Percentiles rank a stretch among this genome's conserved stretches.
These are phyloP conservation scores for Castanea sativa DNA, from an alignment of 306 rosid species.

Conservation along the genomic window DNA sequence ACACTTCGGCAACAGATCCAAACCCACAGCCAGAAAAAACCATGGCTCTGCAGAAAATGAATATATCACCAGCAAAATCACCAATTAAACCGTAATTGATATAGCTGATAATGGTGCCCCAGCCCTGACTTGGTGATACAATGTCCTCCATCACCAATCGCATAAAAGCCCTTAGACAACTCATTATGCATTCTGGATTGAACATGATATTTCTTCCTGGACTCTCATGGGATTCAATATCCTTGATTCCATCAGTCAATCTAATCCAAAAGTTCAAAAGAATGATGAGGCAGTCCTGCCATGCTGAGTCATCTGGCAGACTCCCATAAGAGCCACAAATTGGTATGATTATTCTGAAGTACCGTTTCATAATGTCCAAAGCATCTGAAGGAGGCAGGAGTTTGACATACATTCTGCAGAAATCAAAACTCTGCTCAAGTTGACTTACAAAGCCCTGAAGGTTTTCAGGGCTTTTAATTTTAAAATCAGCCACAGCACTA, in stretches of 20 bases:
- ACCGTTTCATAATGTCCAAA: constrained; percentile 70
- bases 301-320: constrained; percentile 79
- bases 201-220: constrained; percentile 41
- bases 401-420: constrained; percentile 52
- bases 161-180: constrained; percentile 69
- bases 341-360: constrained; percentile 59
- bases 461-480: constrained; percentile 56
- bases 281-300: constrained; percentile 89
- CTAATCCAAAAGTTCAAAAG: constrained; percentile 83
- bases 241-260: constrained; percentile 81
- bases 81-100: constrained; percentile 58
- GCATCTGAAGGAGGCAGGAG: constrained; percentile 69
- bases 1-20: constrained; percentile 75
- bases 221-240: constrained; percentile 41
- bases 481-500: constrained; percentile 46
- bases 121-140: constrained; percentile 91
- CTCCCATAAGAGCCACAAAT: constrained; percentile 52
- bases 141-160: constrained; percentile 83
- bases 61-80: constrained; percentile 52
- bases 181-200: constrained; percentile 59
- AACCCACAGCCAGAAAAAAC: constrained; percentile 92
- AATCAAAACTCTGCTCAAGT: constrained; percentile 77
- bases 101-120: constrained; percentile 66
- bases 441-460: constrained; percentile 67
- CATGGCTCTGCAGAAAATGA: constrained; percentile 76